Conservation (phyloP, 2,329 filamentous ascomycete genomes). For the Myotisia sp. region DNA sequence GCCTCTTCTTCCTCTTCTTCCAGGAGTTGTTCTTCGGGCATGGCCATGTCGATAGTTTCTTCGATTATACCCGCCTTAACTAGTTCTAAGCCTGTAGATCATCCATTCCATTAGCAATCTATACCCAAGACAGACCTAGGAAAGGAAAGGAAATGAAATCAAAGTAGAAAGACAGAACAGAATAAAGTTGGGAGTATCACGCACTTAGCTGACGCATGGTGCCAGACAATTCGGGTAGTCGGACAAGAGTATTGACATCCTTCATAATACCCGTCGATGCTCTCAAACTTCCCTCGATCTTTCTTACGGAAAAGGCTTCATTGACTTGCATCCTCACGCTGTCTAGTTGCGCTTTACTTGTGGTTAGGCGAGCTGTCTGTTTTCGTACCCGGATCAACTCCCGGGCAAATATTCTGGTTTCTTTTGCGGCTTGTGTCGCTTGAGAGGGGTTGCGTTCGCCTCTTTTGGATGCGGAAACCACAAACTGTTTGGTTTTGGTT, state of each 20-base stretch:
- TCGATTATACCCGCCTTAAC: constrained; percentile 94
- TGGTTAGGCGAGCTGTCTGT: constrained; percentile 58
- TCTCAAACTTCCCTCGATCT: constrained; percentile 85
- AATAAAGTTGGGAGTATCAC: too few species aligned
- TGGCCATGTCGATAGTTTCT: constrained; percentile 81
- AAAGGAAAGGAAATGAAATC: background rate
- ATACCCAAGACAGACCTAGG: constrained; percentile 32
- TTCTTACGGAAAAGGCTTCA: constrained; percentile 86
- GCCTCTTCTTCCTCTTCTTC: constrained; percentile 61
- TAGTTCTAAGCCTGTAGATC: constrained; percentile 42
- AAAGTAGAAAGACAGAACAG: too few species aligned
- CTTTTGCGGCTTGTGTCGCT: constrained; percentile 61
- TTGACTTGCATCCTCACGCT: constrained; percentile 96
- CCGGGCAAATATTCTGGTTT: constrained; percentile 75
- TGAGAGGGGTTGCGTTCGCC: constrained; percentile 67
- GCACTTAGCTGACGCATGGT: constrained; percentile 60
- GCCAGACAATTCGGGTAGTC: constrained; percentile 68
- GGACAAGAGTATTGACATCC: constrained; percentile 76
- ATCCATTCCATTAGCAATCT: constrained; percentile 36
- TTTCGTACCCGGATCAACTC: constrained; percentile 75
- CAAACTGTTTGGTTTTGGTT: constrained; percentile 68
- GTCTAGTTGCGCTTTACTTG: constrained; percentile 78
- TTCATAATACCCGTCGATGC: constrained; percentile 89
- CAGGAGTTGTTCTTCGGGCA: constrained; percentile 59
- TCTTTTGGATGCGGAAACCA: constrained; percentile 67